Evolutionary conservation across 805 yeast species (phyloP), one percentile per base, ranked within the genome.

Genomic region (Isabelozyma gotoi): DNA sequence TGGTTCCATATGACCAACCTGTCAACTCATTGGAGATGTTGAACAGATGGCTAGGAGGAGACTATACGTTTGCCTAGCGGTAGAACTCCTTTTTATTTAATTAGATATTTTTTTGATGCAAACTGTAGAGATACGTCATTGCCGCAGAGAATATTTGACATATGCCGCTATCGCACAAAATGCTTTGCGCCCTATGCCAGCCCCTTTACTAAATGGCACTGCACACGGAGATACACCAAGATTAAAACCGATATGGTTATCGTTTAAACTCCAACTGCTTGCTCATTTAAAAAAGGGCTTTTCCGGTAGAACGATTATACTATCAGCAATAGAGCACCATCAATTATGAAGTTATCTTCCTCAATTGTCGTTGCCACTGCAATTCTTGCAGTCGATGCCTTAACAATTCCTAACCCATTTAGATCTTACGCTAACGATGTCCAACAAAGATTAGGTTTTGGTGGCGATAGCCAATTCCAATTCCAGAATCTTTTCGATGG

Each of bases 1-100:
- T 91, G 97, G 96, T 88, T 50, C 97, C 97, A 17, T 85, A 73
- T 58, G 90, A 91, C 65, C 94, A 86, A 71, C 96, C 96, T 24
- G 82, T 79, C 56, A 74, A 76, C 56, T 72, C 96, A 3, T 73
- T 85, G 49, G 90, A 80, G 43, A 83, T 91, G 90, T 78, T 91
- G 51, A 86, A 88, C 73, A 77, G 86, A 63, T 91, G 97, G 97
- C 66, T 88, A 41, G 51, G 68, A 36, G 95, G 92, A 36, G 84
- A 85, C 34, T 32, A 4, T 14, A 15, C 34, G 16, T 32, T 32
- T 16, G 14, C 14, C 12, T 17, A 34, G 16, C 19, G n/a, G n/a
- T 7, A 32, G 15, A 32, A 32, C n/a, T 7, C n/a, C 7, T 7
- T 14, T 14, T n/a, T n/a, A n/a, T n/a, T n/a, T n/a, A n/a, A n/a